Evolutionary conservation across 2,329 filamentous ascomycete species (phyloP).

Genomic region (Arthrinium phaeospermum): DNA sequence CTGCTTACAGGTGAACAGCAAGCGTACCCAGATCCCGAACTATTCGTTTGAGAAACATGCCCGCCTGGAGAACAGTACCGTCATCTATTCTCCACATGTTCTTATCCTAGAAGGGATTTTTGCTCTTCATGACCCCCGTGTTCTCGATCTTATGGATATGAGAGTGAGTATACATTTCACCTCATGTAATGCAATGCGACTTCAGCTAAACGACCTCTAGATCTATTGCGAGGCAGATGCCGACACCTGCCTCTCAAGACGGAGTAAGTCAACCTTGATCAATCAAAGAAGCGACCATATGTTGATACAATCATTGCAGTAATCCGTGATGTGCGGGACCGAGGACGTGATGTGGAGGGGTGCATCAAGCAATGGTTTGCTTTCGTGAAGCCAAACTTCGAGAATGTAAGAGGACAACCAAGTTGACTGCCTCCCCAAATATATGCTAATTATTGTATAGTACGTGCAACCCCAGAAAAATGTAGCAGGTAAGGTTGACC

Average conservation of each 20-base stretch:
- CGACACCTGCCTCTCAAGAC: slow-evolving; percentile 88
- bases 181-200: background rate
- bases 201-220: slow-evolving; percentile 44
- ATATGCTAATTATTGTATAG: slow-evolving; percentile 39
- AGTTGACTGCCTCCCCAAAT: background rate
- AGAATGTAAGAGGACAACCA: slow-evolving; percentile 58
- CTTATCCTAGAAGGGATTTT: slow-evolving; percentile 96
- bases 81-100: slow-evolving; percentile 95
- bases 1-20: slow-evolving; percentile 53
- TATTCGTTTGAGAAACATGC: slow-evolving; percentile 96
- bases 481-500: slow-evolving; percentile 67
- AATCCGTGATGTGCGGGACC: slow-evolving; percentile 84
- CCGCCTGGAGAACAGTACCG: slow-evolving; percentile 71
- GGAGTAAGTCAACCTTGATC: slow-evolving; percentile 61
- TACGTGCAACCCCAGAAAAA: slow-evolving; percentile 92
- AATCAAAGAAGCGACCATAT: background rate
- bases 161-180: slow-evolving; percentile 59
- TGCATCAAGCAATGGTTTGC: slow-evolving; percentile 98
- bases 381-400: slow-evolving; percentile 96
- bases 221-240: slow-evolving; percentile 97
- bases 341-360: slow-evolving; percentile 89
- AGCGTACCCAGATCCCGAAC: slow-evolving; percentile 87
- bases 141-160: slow-evolving; percentile 88
- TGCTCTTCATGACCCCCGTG: slow-evolving; percentile 85
- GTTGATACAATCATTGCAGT: slow-evolving; percentile 47